Evolutionary conservation across 768 basidiomycete species (phyloP), one percentile per base, ranked within the genome.

Genomic region (Rhizopogon rudus): DNA sequence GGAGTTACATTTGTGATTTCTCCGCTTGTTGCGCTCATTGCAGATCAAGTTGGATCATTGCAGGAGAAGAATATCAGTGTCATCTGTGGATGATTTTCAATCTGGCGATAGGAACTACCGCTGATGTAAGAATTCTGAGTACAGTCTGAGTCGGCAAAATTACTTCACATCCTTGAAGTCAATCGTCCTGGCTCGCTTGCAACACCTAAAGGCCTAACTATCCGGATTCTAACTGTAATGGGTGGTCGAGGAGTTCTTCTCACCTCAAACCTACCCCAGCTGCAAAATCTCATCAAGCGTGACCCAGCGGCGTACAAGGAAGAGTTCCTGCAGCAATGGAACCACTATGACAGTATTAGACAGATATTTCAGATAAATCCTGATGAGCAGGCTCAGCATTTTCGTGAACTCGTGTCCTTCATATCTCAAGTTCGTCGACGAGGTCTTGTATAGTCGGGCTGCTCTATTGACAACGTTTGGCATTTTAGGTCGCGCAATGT

Each of bases 221-320:
- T 49, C 12, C 10, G 10, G 35, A 35, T 35, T 31, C 48, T 49
- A 14, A 14, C 33, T 35, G 13, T 22, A 22, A 49, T 49, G 48
- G 33, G 48, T 49, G 81, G 76, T 61, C 79, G 91, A 55, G 90
- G 89, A 48, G 78, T 88, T 51, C 79, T 93, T 53, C 81, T 96
- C 61, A 87, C 91, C 33, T 82, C 90, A 14, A 96, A 96, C 66
- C 82, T 98, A 8, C 95, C 97, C 0, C 93, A 97, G 66, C 80
- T 99, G 7, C 96, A 98, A 70, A 98, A 98, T 68, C 79, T 98
- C 52, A 94, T 99, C 70, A 99, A 99, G 68, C 82, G 97, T 43
- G 93, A 97, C 68, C 91, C 96, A 3, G 71, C 75, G 8, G 86
- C 83, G 0, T 98, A 99, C 76, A 88, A 83, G 67, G 96, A 98